Base-by-base conservation (phyloP, 2,329 filamentous ascomycete species). In the Colletotrichum spinosum region DNA sequence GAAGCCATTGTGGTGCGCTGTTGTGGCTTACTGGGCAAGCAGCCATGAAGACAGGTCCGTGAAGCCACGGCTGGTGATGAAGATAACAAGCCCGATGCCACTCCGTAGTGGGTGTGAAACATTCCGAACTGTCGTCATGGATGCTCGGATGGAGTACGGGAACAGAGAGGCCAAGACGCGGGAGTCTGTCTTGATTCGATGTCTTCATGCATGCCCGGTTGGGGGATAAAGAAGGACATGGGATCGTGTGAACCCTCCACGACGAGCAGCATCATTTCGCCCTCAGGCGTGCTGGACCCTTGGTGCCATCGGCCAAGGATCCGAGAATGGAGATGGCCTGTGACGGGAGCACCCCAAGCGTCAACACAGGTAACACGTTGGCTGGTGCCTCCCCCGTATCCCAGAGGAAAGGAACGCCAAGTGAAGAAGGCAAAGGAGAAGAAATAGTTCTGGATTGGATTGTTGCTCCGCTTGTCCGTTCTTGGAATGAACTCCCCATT, bases 391-490 rank as follows among this genome's bases (percentile, higher is more conserved):
- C n/a, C 42, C 15, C 8, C n/a, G 54, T 34, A 42, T 39, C 58
- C 25, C 58, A 49, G 48, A 48, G 52, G 52, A 34, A 52, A 34
- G 58, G 58, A 62, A 62, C 58, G 37, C 61, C 55, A 60, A 52
- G 33, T 25, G 4, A 46, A 25, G 51, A 33, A 48, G 41, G 10
- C 38, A 41, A 25, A 25, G 25, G 25, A 25, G 25, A 25, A 25
- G 25, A 25, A 25, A 25, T 25, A 25, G 4, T 25, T 25, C 25
- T 25, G 25, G 25, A 25, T 25, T 25, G 25, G 25, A 25, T 4
- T 25, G 25, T 25, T 25, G 25, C 25, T 25, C 25, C 25, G 25
- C 25, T 25, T 25, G 25, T 25, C 25, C 25, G 4, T 25, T 25
- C 4, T 5, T 25, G 25, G 25, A 25, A 25, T 25, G 25, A 5